Percentiles rank a stretch among this genome's conserved stretches.
These are phyloP conservation scores for Linnemannia elongata DNA, from an alignment of 192 early-diverging fungal genomes.

Conservation along the genomic window DNA sequence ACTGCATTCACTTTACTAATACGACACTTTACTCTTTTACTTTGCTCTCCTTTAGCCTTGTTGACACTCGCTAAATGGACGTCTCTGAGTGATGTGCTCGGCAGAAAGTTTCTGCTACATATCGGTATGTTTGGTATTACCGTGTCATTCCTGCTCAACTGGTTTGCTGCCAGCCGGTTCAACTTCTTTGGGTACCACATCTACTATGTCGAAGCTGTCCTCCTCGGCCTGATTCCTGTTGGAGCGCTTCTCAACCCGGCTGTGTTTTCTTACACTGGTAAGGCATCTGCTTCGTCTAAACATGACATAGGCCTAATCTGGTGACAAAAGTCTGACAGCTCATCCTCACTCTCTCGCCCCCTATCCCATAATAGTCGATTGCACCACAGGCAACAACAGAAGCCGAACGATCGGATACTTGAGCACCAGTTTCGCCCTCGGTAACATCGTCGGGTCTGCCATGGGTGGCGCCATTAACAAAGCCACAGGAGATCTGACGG, in stretches of 20 bases:
- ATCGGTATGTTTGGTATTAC: background rate
- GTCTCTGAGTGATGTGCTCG: conserved; percentile 12
- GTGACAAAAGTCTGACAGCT: background rate
- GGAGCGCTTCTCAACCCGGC: background rate
- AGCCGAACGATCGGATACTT: conserved; percentile 22
- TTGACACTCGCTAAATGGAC: conserved; percentile 22
- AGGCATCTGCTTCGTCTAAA: background rate
- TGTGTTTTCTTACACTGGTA: conserved; percentile 9
- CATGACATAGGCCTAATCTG: background rate
- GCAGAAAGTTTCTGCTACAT: conserved; percentile 3
- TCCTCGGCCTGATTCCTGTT: background rate
- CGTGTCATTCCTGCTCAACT: background rate
- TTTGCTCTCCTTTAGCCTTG: background rate
- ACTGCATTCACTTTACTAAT: background rate
- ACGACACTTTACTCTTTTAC: background rate
- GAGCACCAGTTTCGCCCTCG: background rate
- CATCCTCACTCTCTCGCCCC: background rate
- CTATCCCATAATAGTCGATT: conserved; percentile 14
- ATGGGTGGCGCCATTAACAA: conserved; percentile 7
- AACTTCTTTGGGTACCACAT: conserved; percentile 7
- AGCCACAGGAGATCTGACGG: background rate
- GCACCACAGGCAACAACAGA: background rate
- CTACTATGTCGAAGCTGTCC: background rate
- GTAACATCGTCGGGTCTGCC: background rate
- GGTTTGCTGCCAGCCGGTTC: background rate